Evolutionary conservation across 805 yeast genomes (phyloP), one percentile per base, ranked within the genome.

Genomic region (Pichia cabralensis): DNA sequence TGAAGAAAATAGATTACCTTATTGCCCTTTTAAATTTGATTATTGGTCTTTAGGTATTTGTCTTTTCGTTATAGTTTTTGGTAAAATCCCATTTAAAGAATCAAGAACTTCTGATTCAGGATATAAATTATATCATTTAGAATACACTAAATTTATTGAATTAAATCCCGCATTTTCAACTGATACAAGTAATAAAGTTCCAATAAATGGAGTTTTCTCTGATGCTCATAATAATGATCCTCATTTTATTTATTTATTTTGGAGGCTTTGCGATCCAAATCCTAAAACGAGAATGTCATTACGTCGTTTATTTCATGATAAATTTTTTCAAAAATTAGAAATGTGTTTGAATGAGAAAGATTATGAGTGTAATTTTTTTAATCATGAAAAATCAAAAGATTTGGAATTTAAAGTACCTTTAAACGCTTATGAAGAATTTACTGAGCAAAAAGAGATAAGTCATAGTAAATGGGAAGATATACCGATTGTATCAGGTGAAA

Each of bases 41-140:
- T 60, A 64, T 49, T 81, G 86, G 81, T 74, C 82, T 1, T 54
- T 81, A 25, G 94, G 92, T 20, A 66, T 81, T 60, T 51, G 80
- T 13, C 56, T 81, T 28, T 76, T 75, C 50, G 74, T 77, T 16
- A 49, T 81, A 12, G 62, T 74, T 1, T 69, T 72, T 50, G 67
- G 73, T 15, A 65, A 65, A 10, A 66, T 72, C 2, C 89, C 92
- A 1, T 81, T 81, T 53, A 56, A 56, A 34, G 63, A 64, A 34
- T 71, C 85, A 1, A 51, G 58, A 13, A 42, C 39, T 16, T 34
- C 63, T 4, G 76, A 69, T 51, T 62, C 67, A 28, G 66, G 63
- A 33, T 81, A 60, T 51, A 58, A 80, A 42, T 80, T 77, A 31
- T 81, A 69, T 50, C 46, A 61, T 62, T 22, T 54, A 52, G 35